Evolutionary conservation across 495 filamentous ascomycete genomes (phyloP), one percentile per base, ranked within the genome.

Genomic region (Penicillium paradoxum): DNA sequence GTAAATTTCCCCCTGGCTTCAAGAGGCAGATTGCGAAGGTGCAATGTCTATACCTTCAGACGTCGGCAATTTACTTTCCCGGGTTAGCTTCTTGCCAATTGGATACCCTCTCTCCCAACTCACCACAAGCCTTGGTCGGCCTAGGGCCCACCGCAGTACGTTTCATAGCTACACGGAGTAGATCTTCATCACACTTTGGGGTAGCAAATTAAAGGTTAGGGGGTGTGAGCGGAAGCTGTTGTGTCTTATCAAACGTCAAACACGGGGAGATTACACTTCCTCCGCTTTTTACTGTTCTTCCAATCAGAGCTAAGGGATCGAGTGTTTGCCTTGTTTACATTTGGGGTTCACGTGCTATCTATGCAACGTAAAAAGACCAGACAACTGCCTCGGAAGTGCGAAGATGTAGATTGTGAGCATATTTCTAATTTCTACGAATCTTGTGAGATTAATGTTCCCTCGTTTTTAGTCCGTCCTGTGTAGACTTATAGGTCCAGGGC

Each of bases 381-480:
- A n/a, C 24, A 3, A 27, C 24, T 27, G 7, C 24, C 24, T 7
- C 29, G 29, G 10, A 32, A 2, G 2, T 11, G 6, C 29, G 5
- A 11, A 32, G 29, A 32, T 8, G 29, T 32, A 32, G 4, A 9
- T 32, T 3, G 10, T 6, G 10, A 2, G 10, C 10, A 32, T 32
- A 32, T 32, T 6, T 32, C 29, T 32, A 32, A 7, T 17, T 39
- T 14, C 13, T 24, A 21, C 17, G 29, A 33, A 29, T 19, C n/a
- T 10, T 5, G 55, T 24, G 3, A 25, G 34, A 11, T 71, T 58
- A 1, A 63, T 78, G 72, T 78, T 66, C 73, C 72, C 73, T 45
- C 74, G 66, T 75, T 76, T 71, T 75, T 78, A 78, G 75, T 78
- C 75, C 75, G 72, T 59, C 66, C 67, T 71, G 69, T 67, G 68